These are phyloP conservation scores for Dimocarpus longan DNA, from an alignment of 345 rosid genomes.

Conservation along the genomic window DNA sequence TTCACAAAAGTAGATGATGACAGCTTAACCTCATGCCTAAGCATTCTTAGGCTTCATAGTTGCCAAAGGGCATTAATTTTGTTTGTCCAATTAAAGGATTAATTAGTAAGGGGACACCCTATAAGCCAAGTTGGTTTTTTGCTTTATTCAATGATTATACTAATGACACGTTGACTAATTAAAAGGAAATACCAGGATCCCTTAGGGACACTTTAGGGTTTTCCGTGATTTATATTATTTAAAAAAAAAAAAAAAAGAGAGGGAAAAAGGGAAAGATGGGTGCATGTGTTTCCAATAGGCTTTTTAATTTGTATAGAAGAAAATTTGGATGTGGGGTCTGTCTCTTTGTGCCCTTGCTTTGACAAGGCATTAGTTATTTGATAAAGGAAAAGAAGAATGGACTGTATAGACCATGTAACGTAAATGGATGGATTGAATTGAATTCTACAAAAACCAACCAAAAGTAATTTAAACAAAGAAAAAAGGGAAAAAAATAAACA, in stretches of 20 bases:
- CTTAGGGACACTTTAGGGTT: neutral
- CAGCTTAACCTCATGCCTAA: slow-evolving; percentile 23
- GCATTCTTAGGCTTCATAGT: slow-evolving; percentile 14
- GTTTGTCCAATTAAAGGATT: neutral
- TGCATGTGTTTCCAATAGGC: neutral
- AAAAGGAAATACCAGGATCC: neutral
- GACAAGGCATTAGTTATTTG: slow-evolving; percentile 14
- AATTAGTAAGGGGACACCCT: neutral
- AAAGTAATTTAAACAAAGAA: slow-evolving; percentile 16
- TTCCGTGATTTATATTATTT: neutral
- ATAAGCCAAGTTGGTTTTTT: neutral
- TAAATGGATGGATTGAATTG: neutral
- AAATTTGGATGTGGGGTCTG: slow-evolving; percentile 12
- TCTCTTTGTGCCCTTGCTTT: slow-evolving; percentile 15
- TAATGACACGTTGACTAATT: neutral
- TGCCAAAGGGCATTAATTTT: neutral
- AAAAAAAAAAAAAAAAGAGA: neutral
- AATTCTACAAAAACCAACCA: slow-evolving; percentile 18
- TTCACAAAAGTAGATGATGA: slow-evolving; percentile 23
- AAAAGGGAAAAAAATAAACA: neutral
- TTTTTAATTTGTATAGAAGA: neutral
- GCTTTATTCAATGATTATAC: neutral
- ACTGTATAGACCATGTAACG: neutral
- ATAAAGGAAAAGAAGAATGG: slow-evolving; percentile 2
- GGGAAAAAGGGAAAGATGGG: neutral